Conservation (phyloP, 345 rosid species). For the Eucalyptus dawsonii region DNA sequence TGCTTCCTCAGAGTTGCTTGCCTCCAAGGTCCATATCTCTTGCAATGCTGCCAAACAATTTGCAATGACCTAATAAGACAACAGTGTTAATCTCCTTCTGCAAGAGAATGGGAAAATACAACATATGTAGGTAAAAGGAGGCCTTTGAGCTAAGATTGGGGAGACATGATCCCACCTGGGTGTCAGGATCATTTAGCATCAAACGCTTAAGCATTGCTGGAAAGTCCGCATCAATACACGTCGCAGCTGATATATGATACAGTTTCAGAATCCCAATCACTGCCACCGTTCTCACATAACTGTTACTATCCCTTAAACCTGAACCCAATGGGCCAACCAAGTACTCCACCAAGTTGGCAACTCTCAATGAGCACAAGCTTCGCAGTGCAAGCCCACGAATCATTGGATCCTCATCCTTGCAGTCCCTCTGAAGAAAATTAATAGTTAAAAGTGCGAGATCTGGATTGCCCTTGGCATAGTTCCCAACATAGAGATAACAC, state of each 20-base stretch:
- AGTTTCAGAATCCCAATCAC: constrained; percentile 84
- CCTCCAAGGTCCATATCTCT: constrained; percentile 93
- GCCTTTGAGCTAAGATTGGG: background rate
- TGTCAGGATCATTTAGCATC: constrained; percentile 76
- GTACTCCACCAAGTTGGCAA: constrained; percentile 90
- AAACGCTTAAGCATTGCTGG: constrained; percentile 68
- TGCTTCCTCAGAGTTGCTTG: constrained; percentile 84
- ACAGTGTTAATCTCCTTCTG: background rate
- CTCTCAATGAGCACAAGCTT: constrained; percentile 82
- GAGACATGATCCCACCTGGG: constrained; percentile 41
- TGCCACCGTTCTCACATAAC: constrained; percentile 85
- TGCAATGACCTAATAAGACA: constrained; percentile 57
- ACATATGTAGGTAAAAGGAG: background rate
- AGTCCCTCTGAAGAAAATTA: constrained; percentile 95
- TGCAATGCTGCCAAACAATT: constrained; percentile 83
- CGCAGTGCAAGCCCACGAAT: constrained; percentile 93
- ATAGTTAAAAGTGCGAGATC: constrained; percentile 88
- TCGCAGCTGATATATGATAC: constrained; percentile 78
- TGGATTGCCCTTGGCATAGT: constrained; percentile 93
- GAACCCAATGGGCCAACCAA: constrained; percentile 86
- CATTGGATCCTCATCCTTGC: constrained; percentile 94
- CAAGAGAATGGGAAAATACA: background rate
- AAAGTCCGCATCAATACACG: constrained; percentile 85
- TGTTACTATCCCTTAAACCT: constrained; percentile 73
- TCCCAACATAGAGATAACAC: constrained; percentile 96